Evolutionary conservation across 805 yeast genomes (phyloP), one percentile per base, ranked within the genome.

Genomic region (Ascoidea tarda): DNA sequence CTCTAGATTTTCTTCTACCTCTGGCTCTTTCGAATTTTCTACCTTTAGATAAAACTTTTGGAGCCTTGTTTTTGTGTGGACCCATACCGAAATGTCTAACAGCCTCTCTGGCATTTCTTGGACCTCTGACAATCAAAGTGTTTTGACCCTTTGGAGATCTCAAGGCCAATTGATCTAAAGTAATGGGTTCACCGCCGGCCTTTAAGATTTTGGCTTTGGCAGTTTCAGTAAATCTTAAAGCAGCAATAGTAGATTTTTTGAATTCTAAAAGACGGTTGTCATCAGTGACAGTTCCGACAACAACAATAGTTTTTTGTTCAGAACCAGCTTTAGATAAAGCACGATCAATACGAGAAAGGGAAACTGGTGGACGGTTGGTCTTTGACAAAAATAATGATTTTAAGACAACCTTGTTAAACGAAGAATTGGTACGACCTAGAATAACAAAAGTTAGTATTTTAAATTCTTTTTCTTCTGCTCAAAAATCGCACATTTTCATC

Each of bases 11-110:
- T 81, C 99, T 84, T 78, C 85, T 95, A 84, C 99, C 99, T 87
- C 99, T 93, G 70, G 97, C 99, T 79, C 93, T 89, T 84, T 93
- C 99, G 84, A 93, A 93, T 81, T 93, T 93, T 85, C 98, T 93
- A 76, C 99, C 99, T 75, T 80, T 89, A 60, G 98, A 91, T 70
- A 76, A 69, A 76, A 93, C 84, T 81, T 95, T 89, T 78, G 99
- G 99, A 70, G 98, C 98, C 88, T 93, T 93, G 79, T 81, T 78
- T 84, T 88, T 88, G 95, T 93, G 99, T 71, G 99, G 99, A 80
- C 99, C 99, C 76, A 91, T 73, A 76, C 99, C 99, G 73, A 93
- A 93, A 86, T 93, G 98, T 82, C 97, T 88, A 69, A 88, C 98
- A 69, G 98, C 97, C 81, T 93, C 97, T 82, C 99, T 88, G 76